Conservation (phyloP, 73 alveolate species). For the Paramecium primaurelia region DNA sequence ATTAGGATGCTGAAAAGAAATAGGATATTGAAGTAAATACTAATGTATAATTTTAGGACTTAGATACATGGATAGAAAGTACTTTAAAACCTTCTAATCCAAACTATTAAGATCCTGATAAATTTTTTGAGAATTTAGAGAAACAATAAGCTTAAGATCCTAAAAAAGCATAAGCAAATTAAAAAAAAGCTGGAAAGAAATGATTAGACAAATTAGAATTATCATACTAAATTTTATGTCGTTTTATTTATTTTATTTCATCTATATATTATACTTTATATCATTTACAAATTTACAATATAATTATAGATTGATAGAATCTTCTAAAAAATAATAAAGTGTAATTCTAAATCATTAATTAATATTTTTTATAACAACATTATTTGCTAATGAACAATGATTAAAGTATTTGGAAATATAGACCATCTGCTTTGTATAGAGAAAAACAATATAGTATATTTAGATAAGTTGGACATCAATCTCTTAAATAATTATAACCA, state of each 20-base stretch:
- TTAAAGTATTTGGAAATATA: neutral
- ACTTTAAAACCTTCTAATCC: constrained; percentile 67
- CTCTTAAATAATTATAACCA: neutral
- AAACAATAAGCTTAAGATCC: constrained; percentile 42
- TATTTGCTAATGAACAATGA: neutral
- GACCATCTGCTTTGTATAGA: neutral
- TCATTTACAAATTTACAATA: neutral
- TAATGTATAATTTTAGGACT: neutral
- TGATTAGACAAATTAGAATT: neutral
- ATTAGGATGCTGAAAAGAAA: constrained; percentile 56
- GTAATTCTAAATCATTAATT: neutral
- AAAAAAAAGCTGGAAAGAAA: constrained; percentile 47
- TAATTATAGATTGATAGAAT: neutral
- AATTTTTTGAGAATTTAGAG: constrained; percentile 63
- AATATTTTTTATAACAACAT: neutral
- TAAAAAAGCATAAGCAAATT: neutral
- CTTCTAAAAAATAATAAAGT: neutral
- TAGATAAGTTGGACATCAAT: neutral
- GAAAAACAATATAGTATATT: neutral
- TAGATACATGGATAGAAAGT: constrained; percentile 67
- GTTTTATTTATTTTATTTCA: neutral
- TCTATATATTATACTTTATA: neutral
- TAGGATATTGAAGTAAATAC: constrained; percentile 33
- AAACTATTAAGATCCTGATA: constrained; percentile 66
- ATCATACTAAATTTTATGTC: neutral